These are phyloP conservation scores for Microascus cirrosus DNA, from an alignment of 2,329 filamentous ascomycete genomes.

Conservation along the genomic window DNA sequence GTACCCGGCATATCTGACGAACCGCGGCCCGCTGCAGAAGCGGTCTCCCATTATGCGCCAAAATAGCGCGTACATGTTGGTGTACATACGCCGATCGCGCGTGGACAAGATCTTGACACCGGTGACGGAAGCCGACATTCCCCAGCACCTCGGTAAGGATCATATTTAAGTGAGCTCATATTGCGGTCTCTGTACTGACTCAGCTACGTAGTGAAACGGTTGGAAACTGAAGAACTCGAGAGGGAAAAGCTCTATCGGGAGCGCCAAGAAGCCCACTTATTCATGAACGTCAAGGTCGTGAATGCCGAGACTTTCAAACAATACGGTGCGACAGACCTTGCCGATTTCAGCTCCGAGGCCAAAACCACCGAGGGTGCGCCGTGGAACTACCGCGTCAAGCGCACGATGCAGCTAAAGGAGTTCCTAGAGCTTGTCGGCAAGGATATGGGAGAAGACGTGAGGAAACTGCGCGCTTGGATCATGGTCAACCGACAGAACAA, in stretches of 20 bases:
- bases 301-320: conserved; percentile 70
- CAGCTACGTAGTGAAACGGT: conserved; percentile 44
- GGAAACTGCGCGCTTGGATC: conserved; percentile 74
- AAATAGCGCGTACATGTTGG: conserved; percentile 95
- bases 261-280: conserved; percentile 87
- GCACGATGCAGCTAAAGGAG: conserved; percentile 64
- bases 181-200: conserved; percentile 3
- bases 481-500: conserved; percentile 99
- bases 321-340: conserved; percentile 78
- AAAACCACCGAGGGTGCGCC: conserved; percentile 62
- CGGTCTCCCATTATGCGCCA: conserved; percentile 50
- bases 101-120: conserved; percentile 73
- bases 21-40: conserved; percentile 38
- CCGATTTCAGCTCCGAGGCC: conserved; percentile 50
- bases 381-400: conserved; percentile 60
- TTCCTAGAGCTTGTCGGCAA: conserved; percentile 60
- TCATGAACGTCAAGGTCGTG: conserved; percentile 73
- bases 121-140: conserved; percentile 68
- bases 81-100: conserved; percentile 83
- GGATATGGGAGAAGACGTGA: conserved; percentile 57
- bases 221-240: conserved; percentile 66
- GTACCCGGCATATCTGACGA: conserved; percentile 44
- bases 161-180: neutral
- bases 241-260: conserved; percentile 74
- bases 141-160: conserved; percentile 65